Evolutionary conservation across 2,329 filamentous ascomycete genomes (phyloP).

Genomic region (Penicillium sp.): DNA sequence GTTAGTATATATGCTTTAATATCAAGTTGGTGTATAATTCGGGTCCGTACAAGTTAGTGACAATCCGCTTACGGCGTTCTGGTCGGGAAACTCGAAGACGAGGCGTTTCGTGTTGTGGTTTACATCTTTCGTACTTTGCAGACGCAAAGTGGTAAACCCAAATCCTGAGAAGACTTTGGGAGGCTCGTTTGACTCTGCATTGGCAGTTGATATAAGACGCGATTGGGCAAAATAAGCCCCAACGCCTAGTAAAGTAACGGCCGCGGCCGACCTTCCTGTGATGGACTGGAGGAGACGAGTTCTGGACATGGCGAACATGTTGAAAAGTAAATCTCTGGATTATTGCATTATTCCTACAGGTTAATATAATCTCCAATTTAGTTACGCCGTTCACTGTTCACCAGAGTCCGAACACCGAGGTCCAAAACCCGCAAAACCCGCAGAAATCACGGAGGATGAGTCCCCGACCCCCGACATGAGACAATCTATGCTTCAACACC

Average conservation of each 20-base stretch:
- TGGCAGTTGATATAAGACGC: background rate
- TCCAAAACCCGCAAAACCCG: conserved; percentile 1
- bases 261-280: background rate
- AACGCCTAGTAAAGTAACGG: background rate
- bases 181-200: conserved; percentile 9
- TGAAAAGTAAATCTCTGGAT: background rate
- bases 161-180: conserved; percentile 6
- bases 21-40: background rate
- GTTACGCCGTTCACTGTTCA: background rate
- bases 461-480: background rate
- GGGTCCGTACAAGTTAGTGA: conserved; percentile 45
- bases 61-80: conserved; percentile 50
- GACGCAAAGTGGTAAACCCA: conserved; percentile 47
- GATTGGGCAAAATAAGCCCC: conserved; percentile 3
- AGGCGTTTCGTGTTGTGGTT: conserved; percentile 60
- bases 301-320: conserved; percentile 3
- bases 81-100: conserved; percentile 54
- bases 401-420: background rate
- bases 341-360: background rate
- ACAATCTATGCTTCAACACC: background rate
- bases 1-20: background rate
- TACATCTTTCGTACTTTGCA: conserved; percentile 53
- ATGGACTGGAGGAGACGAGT: background rate
- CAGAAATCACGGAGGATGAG: background rate
- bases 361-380: background rate